Evolutionary conservation across 768 basidiomycete species (phyloP), one percentile per base, ranked within the genome.

Genomic region (Macrolepiota albuminosa): DNA sequence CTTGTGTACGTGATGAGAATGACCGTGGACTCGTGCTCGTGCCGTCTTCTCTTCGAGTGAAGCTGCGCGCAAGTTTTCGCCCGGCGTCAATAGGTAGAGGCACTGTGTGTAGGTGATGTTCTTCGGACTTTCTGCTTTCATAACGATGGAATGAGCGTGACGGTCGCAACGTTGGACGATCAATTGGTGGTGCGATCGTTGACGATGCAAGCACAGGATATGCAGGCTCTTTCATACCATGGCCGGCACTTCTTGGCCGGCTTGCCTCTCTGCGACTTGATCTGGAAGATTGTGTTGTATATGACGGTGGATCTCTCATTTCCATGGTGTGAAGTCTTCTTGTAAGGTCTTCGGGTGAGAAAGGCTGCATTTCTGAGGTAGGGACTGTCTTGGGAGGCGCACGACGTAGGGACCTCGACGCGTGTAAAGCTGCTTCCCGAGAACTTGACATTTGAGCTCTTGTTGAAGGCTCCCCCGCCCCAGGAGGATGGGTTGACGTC

Each of bases 111-210:
- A n/a, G 8, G 42, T 61, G 65, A 59, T 68, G 63, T 37, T 71
- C 71, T 8, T 80, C 79, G 1, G 54, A 31, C 16, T 72, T 60
- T 37, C 74, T 70, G 49, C 71, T 66, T 49, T 78, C 71, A 10
- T 77, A 69, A 37, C 78, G 82, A 66, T 84, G 86, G 74, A 91
- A 86, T 8, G 89, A 89, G n/a, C 84, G 80, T 78, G 74, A 75
- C 24, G 79, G 72, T 21, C 80, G 81, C 33, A 89, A 63, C 57
- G 69, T 61, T n/a, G 68, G 64, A 54, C 58, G 55, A 11, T 61
- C 55, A 6, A 54, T 39, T 11, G 47, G 31, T 5, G 66, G 57
- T 9, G 51, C 55, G 16, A 51, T 49, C 8, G 62, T 42, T 24
- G 62, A 56, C 16, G 61, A 47, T 33, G 59, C 24, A 61, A 33